A percentile compares a stretch with the other conserved stretches of the same genome.
Evolutionary conservation across 768 basidiomycete genomes (phyloP).

Genomic region (Leccinum truebloodii): DNA sequence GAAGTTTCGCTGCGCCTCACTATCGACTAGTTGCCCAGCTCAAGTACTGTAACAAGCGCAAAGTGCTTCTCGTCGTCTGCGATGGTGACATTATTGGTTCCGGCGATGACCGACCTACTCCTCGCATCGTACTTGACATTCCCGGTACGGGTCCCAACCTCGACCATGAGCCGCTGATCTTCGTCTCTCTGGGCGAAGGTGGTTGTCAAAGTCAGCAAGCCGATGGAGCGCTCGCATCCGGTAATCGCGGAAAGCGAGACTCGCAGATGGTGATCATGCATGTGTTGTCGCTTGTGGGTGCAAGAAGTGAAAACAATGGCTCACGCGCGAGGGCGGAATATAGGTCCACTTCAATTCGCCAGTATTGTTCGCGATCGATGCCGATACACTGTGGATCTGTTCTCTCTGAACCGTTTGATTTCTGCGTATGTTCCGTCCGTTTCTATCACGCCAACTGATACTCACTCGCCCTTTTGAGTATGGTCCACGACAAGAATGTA

Average conservation of each 20-base stretch:
- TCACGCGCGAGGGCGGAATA: neutral
- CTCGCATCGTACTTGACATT: slow-evolving; percentile 94
- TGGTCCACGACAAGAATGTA: slow-evolving; percentile 95
- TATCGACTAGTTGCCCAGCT: slow-evolving; percentile 92
- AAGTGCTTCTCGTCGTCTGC: slow-evolving; percentile 89
- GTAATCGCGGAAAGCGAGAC: slow-evolving; percentile 98
- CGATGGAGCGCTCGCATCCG: slow-evolving; percentile 87
- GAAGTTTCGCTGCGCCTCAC: slow-evolving; percentile 80
- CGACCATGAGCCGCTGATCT: slow-evolving; percentile 94
- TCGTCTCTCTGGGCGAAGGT: slow-evolving; percentile 90
- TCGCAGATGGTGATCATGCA: slow-evolving; percentile 96
- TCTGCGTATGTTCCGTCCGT: slow-evolving; percentile 63
- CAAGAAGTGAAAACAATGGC: neutral
- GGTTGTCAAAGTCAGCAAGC: slow-evolving; percentile 89
- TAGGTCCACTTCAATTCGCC: slow-evolving; percentile 95
- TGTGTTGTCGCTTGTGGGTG: slow-evolving; percentile 27
- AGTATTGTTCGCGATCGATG: slow-evolving; percentile 89
- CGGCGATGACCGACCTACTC: slow-evolving; percentile 95
- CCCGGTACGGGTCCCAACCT: slow-evolving; percentile 90
- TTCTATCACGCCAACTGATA: neutral
- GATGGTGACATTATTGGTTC: slow-evolving; percentile 98
- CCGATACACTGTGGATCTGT: slow-evolving; percentile 92
- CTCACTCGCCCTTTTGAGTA: slow-evolving; percentile 45
- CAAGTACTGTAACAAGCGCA: slow-evolving; percentile 98
- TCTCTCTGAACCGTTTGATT: slow-evolving; percentile 86